These are phyloP conservation scores for Eimeria sp. DNA, from an alignment of 169 alveolate genomes.

Conservation along the genomic window DNA sequence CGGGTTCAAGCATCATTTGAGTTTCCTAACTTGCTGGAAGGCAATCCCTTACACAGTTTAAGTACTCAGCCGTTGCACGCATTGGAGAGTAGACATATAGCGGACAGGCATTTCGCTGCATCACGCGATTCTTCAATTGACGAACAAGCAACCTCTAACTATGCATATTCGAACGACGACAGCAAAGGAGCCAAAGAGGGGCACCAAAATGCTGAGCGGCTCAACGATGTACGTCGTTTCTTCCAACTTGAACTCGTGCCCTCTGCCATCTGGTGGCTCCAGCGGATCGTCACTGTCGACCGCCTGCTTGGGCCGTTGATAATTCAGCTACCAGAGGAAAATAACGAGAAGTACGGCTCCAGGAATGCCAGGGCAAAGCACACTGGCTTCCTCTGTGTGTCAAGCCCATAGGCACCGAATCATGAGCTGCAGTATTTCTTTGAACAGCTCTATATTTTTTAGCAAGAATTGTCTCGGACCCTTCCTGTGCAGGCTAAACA, in stretches of 20 bases:
- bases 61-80: background rate
- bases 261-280: constrained; percentile 62
- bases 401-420: background rate
- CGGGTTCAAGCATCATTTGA: constrained; percentile 19
- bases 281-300: constrained; percentile 7
- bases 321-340: background rate
- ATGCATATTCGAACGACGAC: background rate
- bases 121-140: background rate
- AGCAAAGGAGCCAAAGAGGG: background rate
- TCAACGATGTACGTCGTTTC: constrained; percentile 22
- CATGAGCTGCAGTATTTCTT: background rate
- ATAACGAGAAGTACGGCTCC: background rate
- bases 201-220: background rate
- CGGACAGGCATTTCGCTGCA: background rate
- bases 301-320: constrained; percentile 12
- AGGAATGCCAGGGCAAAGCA: background rate
- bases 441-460: background rate
- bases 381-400: background rate
- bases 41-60: background rate
- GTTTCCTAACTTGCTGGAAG: background rate
- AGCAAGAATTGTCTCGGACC: background rate
- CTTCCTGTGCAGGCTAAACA: constrained; percentile 1
- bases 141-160: background rate
- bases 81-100: background rate
- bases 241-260: constrained; percentile 39